These are phyloP conservation scores for Ogataea siamensis DNA, from an alignment of 805 yeast genomes.

Conservation along the genomic window DNA sequence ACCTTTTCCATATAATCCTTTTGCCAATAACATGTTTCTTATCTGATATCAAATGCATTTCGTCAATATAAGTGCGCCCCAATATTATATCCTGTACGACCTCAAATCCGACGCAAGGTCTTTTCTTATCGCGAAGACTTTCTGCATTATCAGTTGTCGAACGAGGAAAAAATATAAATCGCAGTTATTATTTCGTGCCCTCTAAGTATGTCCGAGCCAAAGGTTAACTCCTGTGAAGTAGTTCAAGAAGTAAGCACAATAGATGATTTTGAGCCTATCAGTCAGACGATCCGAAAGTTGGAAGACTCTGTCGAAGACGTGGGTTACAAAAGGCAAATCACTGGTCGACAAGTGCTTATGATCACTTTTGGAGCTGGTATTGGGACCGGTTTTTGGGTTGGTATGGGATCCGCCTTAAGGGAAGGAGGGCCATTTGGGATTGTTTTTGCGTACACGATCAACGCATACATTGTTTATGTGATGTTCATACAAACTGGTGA, in stretches of 20 bases:
- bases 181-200: too few species aligned
- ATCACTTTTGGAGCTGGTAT: constrained; percentile 84
- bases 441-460: constrained; percentile 54
- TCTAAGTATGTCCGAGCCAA: constrained; percentile 1
- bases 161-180: background rate
- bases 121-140: background rate
- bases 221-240: constrained; percentile 2
- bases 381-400: constrained; percentile 71
- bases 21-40: too few species aligned
- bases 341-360: constrained; percentile 55
- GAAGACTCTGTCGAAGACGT: constrained; percentile 22
- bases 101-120: background rate
- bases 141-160: background rate
- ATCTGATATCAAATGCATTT: too few species aligned
- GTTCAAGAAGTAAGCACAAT: constrained; percentile 21
- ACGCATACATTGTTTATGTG: constrained; percentile 56
- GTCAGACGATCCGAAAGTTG: constrained; percentile 29
- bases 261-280: constrained; percentile 36
- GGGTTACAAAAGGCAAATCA: constrained; percentile 33
- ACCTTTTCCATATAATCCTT: too few species aligned
- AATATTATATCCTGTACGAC: too few species aligned
- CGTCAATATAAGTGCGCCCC: too few species aligned
- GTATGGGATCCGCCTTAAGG: constrained; percentile 48
- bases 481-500: constrained; percentile 68
- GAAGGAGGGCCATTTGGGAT: constrained; percentile 48